Base-by-base conservation (phyloP, 2,329 filamentous ascomycete species). In the Cladosporium velox region DNA sequence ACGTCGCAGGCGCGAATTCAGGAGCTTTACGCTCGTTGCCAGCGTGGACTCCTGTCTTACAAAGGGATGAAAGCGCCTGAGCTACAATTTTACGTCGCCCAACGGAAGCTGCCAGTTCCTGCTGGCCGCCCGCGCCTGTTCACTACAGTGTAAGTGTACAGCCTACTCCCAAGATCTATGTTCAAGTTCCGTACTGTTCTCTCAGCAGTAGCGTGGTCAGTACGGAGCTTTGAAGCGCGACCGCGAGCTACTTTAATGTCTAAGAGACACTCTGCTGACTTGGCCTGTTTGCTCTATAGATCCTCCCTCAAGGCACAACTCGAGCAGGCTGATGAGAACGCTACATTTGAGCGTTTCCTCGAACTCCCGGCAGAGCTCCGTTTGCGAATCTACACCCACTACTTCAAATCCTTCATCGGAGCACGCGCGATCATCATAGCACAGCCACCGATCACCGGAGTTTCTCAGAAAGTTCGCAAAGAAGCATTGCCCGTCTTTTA, bases 401-500 rank as follows among this genome's bases (percentile, higher is more conserved):
- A 32, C 49, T 52, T 52, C 24, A 26, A 52, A 14, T 52, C 26
- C 24, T 30, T 52, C 26, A 8, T 18, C 26, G 44, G 24, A n/a
- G 18, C 15, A 18, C 49, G n/a, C 24, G 26, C 24, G 14, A 18
- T 1, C 24, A 10, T 15, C 26, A 52, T 28, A 18, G 5, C 26
- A 18, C 47, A 54, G 32, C 59, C 59, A 6, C 59, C 59, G 2
- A 54, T 62, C 44, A 51, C 59, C 11, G 28, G 28, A 18, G 57
- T n/a, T 2, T 47, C 38, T 7, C 24, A 18, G 5, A 14, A 18
- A 5, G 11, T 26, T 30, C 57, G 57, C 24, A 18, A 30, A 14
- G 57, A 59, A 32, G n/a, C 57, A 15, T 11, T 59, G 4, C 57
- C 57, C 7, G 11, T 47, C 6, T 59, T 59, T n/a, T 59, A 59